Conservation (phyloP, 306 rosid species). For the Cicer yamashitae region DNA sequence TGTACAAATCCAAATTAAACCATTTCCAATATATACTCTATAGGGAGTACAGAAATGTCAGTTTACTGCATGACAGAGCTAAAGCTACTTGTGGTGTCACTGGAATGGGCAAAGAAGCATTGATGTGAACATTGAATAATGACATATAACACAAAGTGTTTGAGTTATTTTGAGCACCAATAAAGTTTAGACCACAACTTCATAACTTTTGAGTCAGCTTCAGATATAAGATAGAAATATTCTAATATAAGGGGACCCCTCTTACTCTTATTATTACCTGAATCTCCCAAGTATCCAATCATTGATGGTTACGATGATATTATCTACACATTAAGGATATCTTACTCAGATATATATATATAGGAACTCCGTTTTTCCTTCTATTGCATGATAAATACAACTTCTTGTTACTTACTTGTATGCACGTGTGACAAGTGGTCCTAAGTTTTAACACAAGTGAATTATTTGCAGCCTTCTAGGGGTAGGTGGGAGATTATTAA, state of each 20-base stretch:
- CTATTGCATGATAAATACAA: not conserved
- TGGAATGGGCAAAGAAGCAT: constrained; percentile 40
- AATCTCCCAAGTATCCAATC: constrained; percentile 54
- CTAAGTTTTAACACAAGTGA: constrained; percentile 38
- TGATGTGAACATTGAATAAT: constrained; percentile 49
- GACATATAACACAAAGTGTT: constrained; percentile 41
- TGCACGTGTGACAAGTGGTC: constrained; percentile 46
- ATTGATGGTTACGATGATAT: constrained; percentile 48
- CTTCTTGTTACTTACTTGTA: constrained; percentile 10
- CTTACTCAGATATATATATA: constrained; percentile 31
- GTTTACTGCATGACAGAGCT: constrained; percentile 39
- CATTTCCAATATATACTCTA: constrained; percentile 29
- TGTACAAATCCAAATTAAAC: constrained; percentile 33
- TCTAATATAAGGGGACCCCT: constrained; percentile 51
- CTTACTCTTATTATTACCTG: constrained; percentile 48
- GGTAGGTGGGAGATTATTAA: not conserved
- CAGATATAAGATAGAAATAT: constrained; percentile 40
- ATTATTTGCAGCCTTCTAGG: constrained; percentile 27
- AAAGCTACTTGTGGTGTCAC: constrained; percentile 40
- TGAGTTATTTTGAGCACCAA: constrained; percentile 38
- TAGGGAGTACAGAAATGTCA: constrained; percentile 38
- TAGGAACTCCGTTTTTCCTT: constrained; percentile 14
- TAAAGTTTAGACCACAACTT: constrained; percentile 44
- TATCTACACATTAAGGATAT: constrained; percentile 52
- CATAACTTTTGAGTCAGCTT: constrained; percentile 59